Conservation (phyloP, 768 basidiomycete species). For the Lactarius quietus region DNA sequence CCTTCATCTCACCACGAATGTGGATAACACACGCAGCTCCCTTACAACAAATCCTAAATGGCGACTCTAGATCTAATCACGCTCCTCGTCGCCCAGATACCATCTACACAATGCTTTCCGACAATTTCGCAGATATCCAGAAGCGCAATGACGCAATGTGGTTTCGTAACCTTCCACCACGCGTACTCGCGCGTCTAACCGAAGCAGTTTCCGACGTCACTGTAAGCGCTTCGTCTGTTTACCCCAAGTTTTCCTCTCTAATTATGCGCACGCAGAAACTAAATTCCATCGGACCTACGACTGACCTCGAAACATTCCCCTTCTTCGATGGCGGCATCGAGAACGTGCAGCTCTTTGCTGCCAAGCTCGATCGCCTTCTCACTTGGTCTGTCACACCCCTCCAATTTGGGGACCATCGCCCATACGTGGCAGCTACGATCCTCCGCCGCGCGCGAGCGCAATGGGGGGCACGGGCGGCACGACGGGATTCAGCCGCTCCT, state of each 20-base stretch:
- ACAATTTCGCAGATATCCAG: slow-evolving; percentile 66
- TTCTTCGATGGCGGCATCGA: slow-evolving; percentile 53
- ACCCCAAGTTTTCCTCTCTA: background rate
- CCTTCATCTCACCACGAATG: slow-evolving; percentile 66
- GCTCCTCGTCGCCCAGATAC: slow-evolving; percentile 17
- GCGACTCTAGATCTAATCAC: slow-evolving; percentile 36
- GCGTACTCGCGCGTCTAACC: slow-evolving; percentile 55
- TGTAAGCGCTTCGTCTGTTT: slow-evolving; percentile 29
- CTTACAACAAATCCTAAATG: slow-evolving; percentile 46
- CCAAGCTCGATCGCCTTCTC: slow-evolving; percentile 69
- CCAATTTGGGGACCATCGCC: slow-evolving; percentile 80
- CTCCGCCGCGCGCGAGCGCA: slow-evolving; percentile 60
- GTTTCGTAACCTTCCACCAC: slow-evolving; percentile 62
- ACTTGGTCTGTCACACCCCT: slow-evolving; percentile 79
- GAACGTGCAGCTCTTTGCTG: slow-evolving; percentile 41
- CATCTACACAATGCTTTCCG: slow-evolving; percentile 47
- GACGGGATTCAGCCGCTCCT: slow-evolving; percentile 57
- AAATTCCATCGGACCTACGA: slow-evolving; percentile 68
- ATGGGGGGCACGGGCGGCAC: slow-evolving; percentile 57
- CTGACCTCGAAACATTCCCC: slow-evolving; percentile 51
- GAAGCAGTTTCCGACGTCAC: slow-evolving; percentile 58
- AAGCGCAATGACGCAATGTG: slow-evolving; percentile 78
- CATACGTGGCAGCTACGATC: slow-evolving; percentile 69
- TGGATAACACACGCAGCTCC: slow-evolving; percentile 55
- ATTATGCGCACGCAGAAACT: slow-evolving; percentile 46